A percentile compares a stretch with the other conserved stretches of the same genome.
Evolutionary conservation across 495 filamentous ascomycete genomes (phyloP).

Genomic region (Aspergillus bertholletiae): DNA sequence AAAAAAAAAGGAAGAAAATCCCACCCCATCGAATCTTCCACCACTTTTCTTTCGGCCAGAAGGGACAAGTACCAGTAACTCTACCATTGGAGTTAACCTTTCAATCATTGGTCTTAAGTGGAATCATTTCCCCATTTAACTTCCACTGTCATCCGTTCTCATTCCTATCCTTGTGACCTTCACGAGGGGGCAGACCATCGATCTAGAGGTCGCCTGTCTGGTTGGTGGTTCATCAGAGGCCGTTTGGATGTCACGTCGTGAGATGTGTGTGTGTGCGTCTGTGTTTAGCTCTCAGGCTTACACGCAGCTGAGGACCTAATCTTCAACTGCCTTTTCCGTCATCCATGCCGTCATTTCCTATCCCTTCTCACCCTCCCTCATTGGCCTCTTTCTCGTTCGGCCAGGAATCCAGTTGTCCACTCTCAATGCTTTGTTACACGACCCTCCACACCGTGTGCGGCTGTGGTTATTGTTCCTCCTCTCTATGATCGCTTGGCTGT

Average conservation of each 20-base stretch:
- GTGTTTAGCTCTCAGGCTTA: too few relatives aligned
- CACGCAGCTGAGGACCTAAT: neutral
- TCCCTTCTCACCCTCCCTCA: neutral
- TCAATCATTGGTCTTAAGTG: neutral
- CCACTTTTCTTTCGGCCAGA: neutral
- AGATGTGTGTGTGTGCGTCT: too few relatives aligned
- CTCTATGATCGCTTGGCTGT: neutral
- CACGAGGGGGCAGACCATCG: neutral
- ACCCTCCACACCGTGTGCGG: neutral
- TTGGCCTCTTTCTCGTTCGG: neutral
- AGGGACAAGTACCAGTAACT: too few relatives aligned
- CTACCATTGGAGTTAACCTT: too few relatives aligned
- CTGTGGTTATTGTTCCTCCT: slow-evolving; percentile 19
- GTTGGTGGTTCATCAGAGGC: neutral
- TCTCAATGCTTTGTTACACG: neutral
- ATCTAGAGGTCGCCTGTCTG: neutral
- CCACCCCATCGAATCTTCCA: neutral
- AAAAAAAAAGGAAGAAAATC: too few relatives aligned
- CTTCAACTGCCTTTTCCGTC: neutral
- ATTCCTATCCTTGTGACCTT: neutral
- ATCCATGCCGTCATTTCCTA: neutral
- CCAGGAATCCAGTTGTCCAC: neutral
- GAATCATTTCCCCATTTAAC: neutral
- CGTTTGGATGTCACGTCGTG: neutral
- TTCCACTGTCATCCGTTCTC: neutral